phyloP scores from a whole-genome alignment of 129 eudicot species.

The Artemisia tridentata region DNA sequence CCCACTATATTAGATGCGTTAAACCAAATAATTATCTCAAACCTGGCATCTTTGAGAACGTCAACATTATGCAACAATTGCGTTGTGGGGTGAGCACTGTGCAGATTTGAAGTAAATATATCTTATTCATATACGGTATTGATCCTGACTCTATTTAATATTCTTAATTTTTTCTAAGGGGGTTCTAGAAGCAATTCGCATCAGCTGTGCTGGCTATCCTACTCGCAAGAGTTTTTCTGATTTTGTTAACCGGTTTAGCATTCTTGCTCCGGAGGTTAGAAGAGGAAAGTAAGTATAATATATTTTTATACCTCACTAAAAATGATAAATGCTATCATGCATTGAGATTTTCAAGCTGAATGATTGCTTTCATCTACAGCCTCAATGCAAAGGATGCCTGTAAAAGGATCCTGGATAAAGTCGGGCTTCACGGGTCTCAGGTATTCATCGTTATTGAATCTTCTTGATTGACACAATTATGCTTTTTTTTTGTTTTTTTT shows the following conservation, averaged over 20 bases:
- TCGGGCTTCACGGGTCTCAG: constrained; percentile 77
- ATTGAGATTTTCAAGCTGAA: constrained; percentile 9
- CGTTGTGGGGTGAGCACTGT: constrained; percentile 92
- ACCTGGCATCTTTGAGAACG: constrained; percentile 88
- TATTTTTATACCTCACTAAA: background rate
- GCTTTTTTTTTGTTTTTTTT: background rate
- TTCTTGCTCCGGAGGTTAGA: constrained; percentile 82
- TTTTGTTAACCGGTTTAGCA: constrained; percentile 72
- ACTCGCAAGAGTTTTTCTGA: constrained; percentile 85
- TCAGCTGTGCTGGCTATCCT: constrained; percentile 99
- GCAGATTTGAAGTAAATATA: constrained; percentile 2
- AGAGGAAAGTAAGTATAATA: constrained; percentile 66
- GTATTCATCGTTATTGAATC: constrained; percentile 25
- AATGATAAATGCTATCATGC: constrained; percentile 8
- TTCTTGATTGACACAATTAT: background rate
- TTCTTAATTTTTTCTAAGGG: constrained; percentile 54
- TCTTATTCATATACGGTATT: background rate
- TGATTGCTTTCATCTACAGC: constrained; percentile 38
- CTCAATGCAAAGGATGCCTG: constrained; percentile 65
- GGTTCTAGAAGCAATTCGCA: constrained; percentile 97
- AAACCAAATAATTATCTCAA: constrained; percentile 93
- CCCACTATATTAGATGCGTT: constrained; percentile 96
- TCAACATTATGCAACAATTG: constrained; percentile 82
- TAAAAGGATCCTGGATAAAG: constrained; percentile 71
- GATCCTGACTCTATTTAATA: background rate